These are phyloP conservation scores for Aureobasidium sp. DNA, from an alignment of 2,329 filamentous ascomycete species.

Conservation along the genomic window DNA sequence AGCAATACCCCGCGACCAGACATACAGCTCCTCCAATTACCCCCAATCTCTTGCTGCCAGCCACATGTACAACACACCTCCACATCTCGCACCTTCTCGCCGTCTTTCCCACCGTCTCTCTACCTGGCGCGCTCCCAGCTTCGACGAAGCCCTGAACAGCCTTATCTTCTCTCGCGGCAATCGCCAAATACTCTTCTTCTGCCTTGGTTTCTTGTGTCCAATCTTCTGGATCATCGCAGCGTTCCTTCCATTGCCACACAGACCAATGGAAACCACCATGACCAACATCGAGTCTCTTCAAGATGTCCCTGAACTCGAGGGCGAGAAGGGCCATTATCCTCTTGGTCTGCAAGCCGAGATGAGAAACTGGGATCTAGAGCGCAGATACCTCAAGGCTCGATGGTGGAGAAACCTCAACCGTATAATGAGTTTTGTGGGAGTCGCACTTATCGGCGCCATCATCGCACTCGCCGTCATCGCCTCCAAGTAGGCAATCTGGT, in stretches of 20 bases:
- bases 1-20: conserved; percentile 9
- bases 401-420: conserved; percentile 34
- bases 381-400: conserved; percentile 26
- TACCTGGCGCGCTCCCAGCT: conserved; percentile 28
- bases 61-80: conserved; percentile 20
- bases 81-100: conserved; percentile 25
- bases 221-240: conserved; percentile 31
- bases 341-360: conserved; percentile 1
- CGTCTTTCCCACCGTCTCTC: conserved; percentile 22
- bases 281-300: conserved; percentile 19
- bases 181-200: conserved; percentile 30
- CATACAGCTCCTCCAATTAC: background rate
- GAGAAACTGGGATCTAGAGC: conserved; percentile 26
- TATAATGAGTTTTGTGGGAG: conserved; percentile 31
- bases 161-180: conserved; percentile 28
- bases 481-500: conserved; percentile 18
- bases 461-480: conserved; percentile 30
- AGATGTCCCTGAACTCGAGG: conserved; percentile 3
- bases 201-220: conserved; percentile 30
- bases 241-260: conserved; percentile 28
- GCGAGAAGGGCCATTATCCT: background rate
- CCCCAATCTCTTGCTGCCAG: conserved; percentile 3
- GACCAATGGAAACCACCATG: conserved; percentile 21
- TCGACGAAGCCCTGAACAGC: conserved; percentile 29
- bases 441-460: conserved; percentile 29